Base-by-base conservation (phyloP, 495 filamentous ascomycete genomes). In the Astrocystis sublimbata region DNA sequence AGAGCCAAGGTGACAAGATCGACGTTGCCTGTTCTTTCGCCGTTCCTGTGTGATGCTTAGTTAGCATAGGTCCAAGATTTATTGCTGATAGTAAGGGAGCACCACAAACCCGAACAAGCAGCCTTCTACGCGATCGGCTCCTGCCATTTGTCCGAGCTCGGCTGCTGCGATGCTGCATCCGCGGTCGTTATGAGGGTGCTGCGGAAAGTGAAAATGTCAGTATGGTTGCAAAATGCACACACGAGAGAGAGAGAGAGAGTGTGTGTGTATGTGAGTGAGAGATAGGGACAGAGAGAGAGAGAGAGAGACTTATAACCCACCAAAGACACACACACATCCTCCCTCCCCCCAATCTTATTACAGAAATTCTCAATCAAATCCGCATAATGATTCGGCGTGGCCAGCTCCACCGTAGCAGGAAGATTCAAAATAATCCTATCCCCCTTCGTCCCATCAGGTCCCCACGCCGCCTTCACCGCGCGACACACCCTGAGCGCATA, bases 281-380 rank as follows among this genome's bases (percentile, higher is more conserved):
- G n/a, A n/a, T n/a, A n/a, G n/a, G n/a, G n/a, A n/a, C n/a, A n/a
- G n/a, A n/a, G n/a, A n/a, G n/a, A n/a, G n/a, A n/a, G n/a, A n/a
- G n/a, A n/a, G n/a, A n/a, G 35, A 38, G 7, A 8, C 9, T 4
- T 38, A 38, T 38, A 13, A 38, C 35, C 15, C 15, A 8, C 35
- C 13, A 94, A 80, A 56, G 88, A 92, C 7, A 96, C 88, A 64
- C 89, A 88, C 53, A 94, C 85, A 75, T 92, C 93, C 64, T 92
- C 85, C 31, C 92, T 79, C 74, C 96, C 91, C 0, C 83, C 83
- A 71, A 96, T 91, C 64, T 89, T 76, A 35, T 80, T 83, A 77
- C 92, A 96, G 77, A 98, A 98, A 77, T 91, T 97, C 72, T 98
- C 94, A 65, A 98, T 90, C 76, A 96, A 92, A 75, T 98, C 94